Evolutionary conservation across 2,329 filamentous ascomycete genomes (phyloP), one percentile per base, ranked within the genome.

Genomic region (Hypomyces perniciosus): DNA sequence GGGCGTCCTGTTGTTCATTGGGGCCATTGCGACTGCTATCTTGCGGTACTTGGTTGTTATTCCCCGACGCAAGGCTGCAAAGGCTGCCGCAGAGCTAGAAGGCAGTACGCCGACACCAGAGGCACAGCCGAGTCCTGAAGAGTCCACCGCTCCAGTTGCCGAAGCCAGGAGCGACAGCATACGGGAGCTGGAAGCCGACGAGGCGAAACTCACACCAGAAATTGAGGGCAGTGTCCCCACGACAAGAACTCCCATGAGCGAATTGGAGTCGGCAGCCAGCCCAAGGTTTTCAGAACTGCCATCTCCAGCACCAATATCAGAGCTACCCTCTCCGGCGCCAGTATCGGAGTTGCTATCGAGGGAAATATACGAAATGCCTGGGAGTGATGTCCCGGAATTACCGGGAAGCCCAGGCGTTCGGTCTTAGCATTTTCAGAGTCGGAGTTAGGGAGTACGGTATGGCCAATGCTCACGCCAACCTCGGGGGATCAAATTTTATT

Each of bases 291-390:
- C 50, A 8, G 50, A 52, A 2, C 30, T 52, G 3, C 27, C 40
- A 12, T 8, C 8, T 34, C 45, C 48, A 12, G 49, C n/a, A 30
- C 48, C 49, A 34, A 30, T 30, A 9, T 37, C 50, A 8, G 50
- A 52, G 3, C 30, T 52, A 3, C 27, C 40, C 13, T 8, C 8
- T 29, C 45, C 48, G 12, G 49, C n/a, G 35, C 48, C 49, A 34
- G 31, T 52, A n/a, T 41, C 52, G 9, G 52, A 54, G n/a, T 29
- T 54, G 1, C 20, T 54, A 12, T 51, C 48, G 4, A 52, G 31
- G 9, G 48, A 54, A 20, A 52, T 54, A 29, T 52, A 38, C 28
- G 52, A 54, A 26, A 54, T 54, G 52, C 52, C 48, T 6, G 52
- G 52, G 8, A 54, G 52, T 13, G 52, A 54, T 10, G 52, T 54